Base-by-base conservation (phyloP, 176 grass and related monocot species). In the Triticum urartu region DNA sequence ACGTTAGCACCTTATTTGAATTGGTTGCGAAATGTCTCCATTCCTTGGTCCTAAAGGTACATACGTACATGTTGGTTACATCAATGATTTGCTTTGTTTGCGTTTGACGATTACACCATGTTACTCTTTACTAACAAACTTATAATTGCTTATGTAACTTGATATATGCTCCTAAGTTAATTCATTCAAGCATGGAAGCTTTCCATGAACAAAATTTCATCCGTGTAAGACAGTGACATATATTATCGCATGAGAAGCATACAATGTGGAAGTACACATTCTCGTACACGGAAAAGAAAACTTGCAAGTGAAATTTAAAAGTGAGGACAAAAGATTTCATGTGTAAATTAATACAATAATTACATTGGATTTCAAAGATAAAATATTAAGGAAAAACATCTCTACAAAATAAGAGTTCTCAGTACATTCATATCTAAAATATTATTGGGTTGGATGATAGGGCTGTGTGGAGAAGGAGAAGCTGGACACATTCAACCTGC, bases 21-120 rank as follows among this genome's bases (percentile, higher is more conserved):
- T 22, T 85, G 36, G 32, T 92, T 34, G 59, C 84, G 2, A 9
- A 92, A 17, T 65, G 62, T 6, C 68, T 92, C 2, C 3, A 10
- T 8, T 32, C 25, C n/a, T 73, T 92, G 34, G 88, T 87, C 28
- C 25, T 34, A 17, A 78, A 90, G 91, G 91, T 93, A 85, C 7
- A 1, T 14, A 11, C 32, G 9, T 8, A 68, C 8, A 39, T 70
- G 9, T 70, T 20, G 20, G 52, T 50, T 50, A 14, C 12, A 50
- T 3, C 47, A 50, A 15, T 50, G 15, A 45, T 13, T 52, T 52
- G 14, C 48, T 17, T 52, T 52, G 14, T 52, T 17, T 50, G 11
- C 47, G 3, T 15, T 4, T 50, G 5, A 52, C 15, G 1, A 54
- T 54, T 18, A 54, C 50, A 2, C 6, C 50, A 54, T 18, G 5